Base-by-base conservation (phyloP, 2,329 filamentous ascomycete species). In the Exophiala sp. region DNA sequence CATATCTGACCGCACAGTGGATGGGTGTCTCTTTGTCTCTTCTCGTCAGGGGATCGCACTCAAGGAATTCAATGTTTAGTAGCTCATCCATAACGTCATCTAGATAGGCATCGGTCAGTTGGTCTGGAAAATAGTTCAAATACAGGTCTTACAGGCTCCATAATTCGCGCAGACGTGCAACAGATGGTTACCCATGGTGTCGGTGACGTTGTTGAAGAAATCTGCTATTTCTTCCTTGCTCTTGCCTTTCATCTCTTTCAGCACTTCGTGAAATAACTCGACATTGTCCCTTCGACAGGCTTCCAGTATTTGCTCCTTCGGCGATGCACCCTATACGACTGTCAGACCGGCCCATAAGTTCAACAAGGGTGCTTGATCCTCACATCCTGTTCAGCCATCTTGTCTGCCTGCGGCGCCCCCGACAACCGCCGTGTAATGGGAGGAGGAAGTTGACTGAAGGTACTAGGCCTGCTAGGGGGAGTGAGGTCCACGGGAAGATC, bases 201-300 rank as follows among this genome's bases (percentile, higher is more conserved):
- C 89, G 39, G 81, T 86, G 43, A 90, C 87, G 41, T 80, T 78
- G 74, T 98, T 98, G 66, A 98, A 81, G 59, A 95, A 82, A 43
- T 79, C 68, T 27, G 89, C 82, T 53, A 88, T 81, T 62, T 86
- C 76, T 52, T 80, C 76, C 47, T 75, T 69, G 6, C 73, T 65
- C 46, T 83, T 81, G 51, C 72, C 70, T 58, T 79, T 78, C 64
- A 80, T 72, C 58, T 73, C 71, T 35, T 78, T 70, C 59, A 96
- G 76, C 50, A 90, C 78, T 62, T 93, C 84, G 61, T 79, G 72
- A 49, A 97, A 81, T 53, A 97, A 81, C 46, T 91, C 84, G 60
- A 83, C 83, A 71, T 97, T 96, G 77, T 97, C 91, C 64, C 89
- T 81, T 55, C 91, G 88, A 72, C 87, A 95, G 62, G 93, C 88